Evolutionary conservation across 2,329 filamentous ascomycete genomes (phyloP).

Genomic region (Ophiocordyceps australis): DNA sequence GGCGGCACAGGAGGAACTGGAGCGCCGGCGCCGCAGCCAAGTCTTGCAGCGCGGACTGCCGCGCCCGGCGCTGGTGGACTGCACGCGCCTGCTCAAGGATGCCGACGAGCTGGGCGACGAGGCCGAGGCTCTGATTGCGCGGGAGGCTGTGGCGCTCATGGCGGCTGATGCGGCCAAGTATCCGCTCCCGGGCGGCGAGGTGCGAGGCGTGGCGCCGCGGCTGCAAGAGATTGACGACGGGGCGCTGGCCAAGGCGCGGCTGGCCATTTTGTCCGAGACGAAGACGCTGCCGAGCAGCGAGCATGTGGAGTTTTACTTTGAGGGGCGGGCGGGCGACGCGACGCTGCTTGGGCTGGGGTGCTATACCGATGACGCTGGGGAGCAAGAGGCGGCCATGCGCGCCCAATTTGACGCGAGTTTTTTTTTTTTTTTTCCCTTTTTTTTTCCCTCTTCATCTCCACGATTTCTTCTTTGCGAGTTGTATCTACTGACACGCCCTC

Average conservation of each 20-base stretch:
- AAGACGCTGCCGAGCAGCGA: constrained; percentile 28
- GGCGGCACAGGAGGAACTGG: constrained; percentile 56
- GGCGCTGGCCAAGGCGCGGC: constrained; percentile 54
- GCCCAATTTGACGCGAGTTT: constrained; percentile 54
- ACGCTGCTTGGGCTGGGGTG: constrained; percentile 65
- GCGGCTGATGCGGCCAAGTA: constrained; percentile 65
- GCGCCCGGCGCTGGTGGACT: constrained; percentile 54
- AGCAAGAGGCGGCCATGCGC: constrained; percentile 43
- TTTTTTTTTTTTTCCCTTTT: not conserved
- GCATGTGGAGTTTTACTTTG: constrained; percentile 34
- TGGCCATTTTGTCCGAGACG: constrained; percentile 57
- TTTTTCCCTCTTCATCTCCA: not conserved
- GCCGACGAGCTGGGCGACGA: constrained; percentile 44
- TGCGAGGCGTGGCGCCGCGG: constrained; percentile 40
- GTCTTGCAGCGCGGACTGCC: constrained; percentile 79
- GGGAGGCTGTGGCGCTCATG: constrained; percentile 63
- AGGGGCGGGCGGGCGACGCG: constrained; percentile 30
- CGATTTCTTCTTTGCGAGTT: not conserved
- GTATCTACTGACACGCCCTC: not conserved
- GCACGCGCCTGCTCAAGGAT: constrained; percentile 45
- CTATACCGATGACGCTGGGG: constrained; percentile 61
- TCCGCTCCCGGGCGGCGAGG: constrained; percentile 47
- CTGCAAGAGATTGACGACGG: constrained; percentile 52
- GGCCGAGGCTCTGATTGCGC: constrained; percentile 50
- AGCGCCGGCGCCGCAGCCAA: constrained; percentile 71